Base-by-base conservation (phyloP, 1,284 basidiomycete genomes). In the Cutaneotrichosporon cyanovorans region DNA sequence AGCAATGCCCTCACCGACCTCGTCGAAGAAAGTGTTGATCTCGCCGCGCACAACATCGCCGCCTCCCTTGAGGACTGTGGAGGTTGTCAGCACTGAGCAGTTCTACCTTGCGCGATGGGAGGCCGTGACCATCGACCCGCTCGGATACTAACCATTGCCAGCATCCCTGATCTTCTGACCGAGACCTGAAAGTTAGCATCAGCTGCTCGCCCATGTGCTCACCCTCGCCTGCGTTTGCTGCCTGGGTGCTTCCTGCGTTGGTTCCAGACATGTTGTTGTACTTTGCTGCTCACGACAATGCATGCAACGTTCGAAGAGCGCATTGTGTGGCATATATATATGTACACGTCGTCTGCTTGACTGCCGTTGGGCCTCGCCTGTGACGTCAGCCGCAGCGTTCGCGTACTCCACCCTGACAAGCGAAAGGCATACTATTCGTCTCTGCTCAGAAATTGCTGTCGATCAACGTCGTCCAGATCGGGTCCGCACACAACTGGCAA, bases 11-110 rank as follows among this genome's bases (percentile, higher is more conserved):
- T 45, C 43, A 20, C 43, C 43, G 21, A 33, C 14, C 8, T 28
- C 30, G 31, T 45, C 43, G 20, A 39, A 15, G 14, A 25, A 31
- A 20, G 28, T n/a, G 43, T 45, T 45, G 43, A 45, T 25, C 35
- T 45, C 28, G 20, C 43, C 43, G 10, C 43, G 43, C 14, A 39
- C 11, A 20, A 31, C 30, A 18, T 45, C 43, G 28, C 43, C 43
- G 2, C 36, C 43, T 19, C 43, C 37, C n/a, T 23, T 19, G 12
- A n/a, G 7, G 23, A 39, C 22, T 25, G 12, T 12, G 5, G 10
- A 37, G 7, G n/a, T 16, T 35, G 18, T 21, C 35, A 18, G 18
- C n/a, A n/a, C 35, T 33, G 41, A 18, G 41, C 33, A 42, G 25
- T 18, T 25, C 23, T 39, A n/a, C 39, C 20, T 28, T 41, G 9